Conservation (phyloP, 352 stramenopile species). For the Pythium coloratum region DNA sequence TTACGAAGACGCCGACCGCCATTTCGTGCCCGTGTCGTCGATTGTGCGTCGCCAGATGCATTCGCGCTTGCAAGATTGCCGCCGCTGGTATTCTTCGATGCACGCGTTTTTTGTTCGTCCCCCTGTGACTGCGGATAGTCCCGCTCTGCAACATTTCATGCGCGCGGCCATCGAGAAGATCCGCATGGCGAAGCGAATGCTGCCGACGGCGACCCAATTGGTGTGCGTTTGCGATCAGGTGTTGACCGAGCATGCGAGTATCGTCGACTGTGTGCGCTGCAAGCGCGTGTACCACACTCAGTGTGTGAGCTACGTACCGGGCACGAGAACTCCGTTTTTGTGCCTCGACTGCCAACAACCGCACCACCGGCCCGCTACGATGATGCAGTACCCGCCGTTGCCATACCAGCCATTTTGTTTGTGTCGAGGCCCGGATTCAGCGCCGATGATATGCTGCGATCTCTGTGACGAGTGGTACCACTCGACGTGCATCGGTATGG, state of each 20-base stretch:
- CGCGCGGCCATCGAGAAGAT: conserved; percentile 40
- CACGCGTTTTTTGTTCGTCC: conserved; percentile 57
- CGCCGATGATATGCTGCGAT: conserved; percentile 88
- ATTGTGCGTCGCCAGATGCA: conserved; percentile 65
- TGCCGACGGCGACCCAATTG: conserved; percentile 32
- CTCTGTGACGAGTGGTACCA: conserved; percentile 90
- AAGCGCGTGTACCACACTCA: conserved; percentile 53
- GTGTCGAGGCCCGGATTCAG: conserved; percentile 59
- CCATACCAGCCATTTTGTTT: conserved; percentile 58
- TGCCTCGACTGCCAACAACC: conserved; percentile 25
- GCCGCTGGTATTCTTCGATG: conserved; percentile 56
- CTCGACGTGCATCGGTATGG: conserved; percentile 64
- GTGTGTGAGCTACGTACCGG: conserved; percentile 40
- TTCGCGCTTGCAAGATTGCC: conserved; percentile 62
- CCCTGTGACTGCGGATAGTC: conserved; percentile 32
- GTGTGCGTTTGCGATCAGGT: conserved; percentile 78
- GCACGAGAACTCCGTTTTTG: conserved; percentile 18
- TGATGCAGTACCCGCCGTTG: conserved; percentile 7
- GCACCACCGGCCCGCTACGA: conserved; percentile 10
- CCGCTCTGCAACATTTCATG: conserved; percentile 46
- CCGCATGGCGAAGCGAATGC: conserved; percentile 12
- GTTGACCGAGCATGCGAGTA: conserved; percentile 45
- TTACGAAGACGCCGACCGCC: conserved; percentile 49
- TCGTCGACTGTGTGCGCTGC: conserved; percentile 56
- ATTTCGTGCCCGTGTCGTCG: conserved; percentile 63